These are phyloP conservation scores for Termitomyces sp. DNA, from an alignment of 768 basidiomycete species.

Conservation along the genomic window DNA sequence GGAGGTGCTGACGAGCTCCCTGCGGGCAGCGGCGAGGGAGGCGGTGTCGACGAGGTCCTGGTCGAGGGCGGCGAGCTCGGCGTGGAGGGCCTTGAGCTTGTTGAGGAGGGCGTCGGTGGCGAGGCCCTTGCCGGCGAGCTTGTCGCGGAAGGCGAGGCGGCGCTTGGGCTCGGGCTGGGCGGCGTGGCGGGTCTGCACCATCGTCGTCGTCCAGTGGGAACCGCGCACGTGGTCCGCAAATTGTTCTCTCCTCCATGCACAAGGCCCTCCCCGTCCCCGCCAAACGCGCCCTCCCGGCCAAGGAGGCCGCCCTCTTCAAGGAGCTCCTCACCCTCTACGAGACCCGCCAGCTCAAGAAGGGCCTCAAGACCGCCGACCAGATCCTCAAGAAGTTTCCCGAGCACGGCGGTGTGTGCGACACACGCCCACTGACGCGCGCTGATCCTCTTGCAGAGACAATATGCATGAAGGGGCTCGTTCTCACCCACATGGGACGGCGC, in stretches of 20 bases:
- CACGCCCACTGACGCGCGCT: background rate
- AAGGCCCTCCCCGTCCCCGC: conserved; percentile 28
- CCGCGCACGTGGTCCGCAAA: conserved; percentile 34
- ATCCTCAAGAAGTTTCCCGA: conserved; percentile 95
- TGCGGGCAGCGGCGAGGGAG: conserved; percentile 64
- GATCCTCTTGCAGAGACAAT: conserved; percentile 64
- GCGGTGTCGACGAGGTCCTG: conserved; percentile 78
- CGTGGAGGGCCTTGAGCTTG: conserved; percentile 76
- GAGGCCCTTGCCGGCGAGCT: conserved; percentile 70
- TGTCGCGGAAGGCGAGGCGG: conserved; percentile 76
- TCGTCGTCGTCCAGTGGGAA: conserved; percentile 40
- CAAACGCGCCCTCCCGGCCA: conserved; percentile 66
- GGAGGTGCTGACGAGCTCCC: conserved; percentile 74
- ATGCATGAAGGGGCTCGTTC: conserved; percentile 92
- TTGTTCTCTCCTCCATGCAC: too few relatives aligned
- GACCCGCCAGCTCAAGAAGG: conserved; percentile 82
- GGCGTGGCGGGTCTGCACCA: conserved; percentile 66
- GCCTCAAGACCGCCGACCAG: conserved; percentile 83
- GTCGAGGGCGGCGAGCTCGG: conserved; percentile 75
- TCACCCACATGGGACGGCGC: conserved; percentile 72
- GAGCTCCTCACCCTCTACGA: conserved; percentile 88
- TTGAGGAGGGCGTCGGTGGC: conserved; percentile 81
- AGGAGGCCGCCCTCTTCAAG: conserved; percentile 82
- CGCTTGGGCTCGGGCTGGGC: conserved; percentile 46
- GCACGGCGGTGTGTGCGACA: conserved; percentile 74